These are phyloP conservation scores for Beauveria australis DNA, from an alignment of 2,329 filamentous ascomycete species.

Conservation along the genomic window DNA sequence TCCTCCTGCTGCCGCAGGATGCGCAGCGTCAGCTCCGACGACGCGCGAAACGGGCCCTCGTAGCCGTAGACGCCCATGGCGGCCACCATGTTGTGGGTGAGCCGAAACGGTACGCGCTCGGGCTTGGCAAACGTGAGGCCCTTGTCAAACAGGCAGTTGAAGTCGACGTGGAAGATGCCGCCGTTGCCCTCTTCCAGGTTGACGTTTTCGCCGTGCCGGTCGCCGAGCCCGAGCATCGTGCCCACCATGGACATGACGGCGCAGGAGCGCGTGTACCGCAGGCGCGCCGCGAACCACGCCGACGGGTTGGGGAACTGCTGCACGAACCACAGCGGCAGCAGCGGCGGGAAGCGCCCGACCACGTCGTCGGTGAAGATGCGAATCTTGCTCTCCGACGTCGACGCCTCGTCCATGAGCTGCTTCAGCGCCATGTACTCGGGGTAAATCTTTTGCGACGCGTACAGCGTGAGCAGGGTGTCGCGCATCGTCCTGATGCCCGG, in stretches of 20 bases:
- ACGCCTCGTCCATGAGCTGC: slow-evolving; percentile 55
- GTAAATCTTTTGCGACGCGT: slow-evolving; percentile 63
- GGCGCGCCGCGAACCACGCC: slow-evolving; percentile 80
- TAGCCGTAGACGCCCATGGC: slow-evolving; percentile 94
- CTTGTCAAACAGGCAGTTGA: slow-evolving; percentile 99
- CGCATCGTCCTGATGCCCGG: slow-evolving; percentile 90
- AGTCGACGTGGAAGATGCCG: slow-evolving; percentile 94
- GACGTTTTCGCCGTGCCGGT: slow-evolving; percentile 96
- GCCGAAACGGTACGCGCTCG: slow-evolving; percentile 87
- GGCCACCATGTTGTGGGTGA: slow-evolving; percentile 97
- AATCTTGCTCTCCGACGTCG: slow-evolving; percentile 49
- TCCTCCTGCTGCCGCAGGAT: slow-evolving; percentile 88
- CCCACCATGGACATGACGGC: slow-evolving; percentile 99
- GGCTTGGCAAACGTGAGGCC: slow-evolving; percentile 91
- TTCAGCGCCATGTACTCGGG: slow-evolving; percentile 63
- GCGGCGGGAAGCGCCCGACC: slow-evolving; percentile 62
- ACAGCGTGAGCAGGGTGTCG: slow-evolving; percentile 76
- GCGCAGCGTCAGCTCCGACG: slow-evolving; percentile 78
- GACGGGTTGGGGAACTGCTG: slow-evolving; percentile 91
- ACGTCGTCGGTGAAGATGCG: slow-evolving; percentile 62
- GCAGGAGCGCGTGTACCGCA: slow-evolving; percentile 85
- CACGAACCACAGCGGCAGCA: slow-evolving; percentile 91
- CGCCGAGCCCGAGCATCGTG: slow-evolving; percentile 85
- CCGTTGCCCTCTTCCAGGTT: slow-evolving; percentile 89
- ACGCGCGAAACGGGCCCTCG: slow-evolving; percentile 86